A percentile compares a stretch with the other conserved stretches of the same genome.
phyloP scores from a whole-genome alignment of 1,284 basidiomycete species.

The Vanrija sp. region DNA sequence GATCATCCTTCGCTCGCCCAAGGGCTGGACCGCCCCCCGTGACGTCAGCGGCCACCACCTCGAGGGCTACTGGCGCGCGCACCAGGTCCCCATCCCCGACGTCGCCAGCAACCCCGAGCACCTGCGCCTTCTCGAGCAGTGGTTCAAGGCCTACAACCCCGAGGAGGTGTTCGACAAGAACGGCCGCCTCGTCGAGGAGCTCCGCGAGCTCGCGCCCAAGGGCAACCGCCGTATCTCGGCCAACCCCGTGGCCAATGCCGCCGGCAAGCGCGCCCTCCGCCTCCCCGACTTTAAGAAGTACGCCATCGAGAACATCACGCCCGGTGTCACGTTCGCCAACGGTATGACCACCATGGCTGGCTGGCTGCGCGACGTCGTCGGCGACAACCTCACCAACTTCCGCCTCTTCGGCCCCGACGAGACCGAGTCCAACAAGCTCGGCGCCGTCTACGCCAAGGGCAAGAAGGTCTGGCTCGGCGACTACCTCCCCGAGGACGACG shows the following conservation, averaged over 20 bases:
- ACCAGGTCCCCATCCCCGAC: constrained; percentile 66
- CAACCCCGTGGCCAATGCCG: constrained; percentile 48
- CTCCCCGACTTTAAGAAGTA: constrained; percentile 63
- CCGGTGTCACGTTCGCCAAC: constrained; percentile 24
- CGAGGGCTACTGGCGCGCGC: constrained; percentile 62
- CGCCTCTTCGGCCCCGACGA: constrained; percentile 85
- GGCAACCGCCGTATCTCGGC: constrained; percentile 29
- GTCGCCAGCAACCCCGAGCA: constrained; percentile 63
- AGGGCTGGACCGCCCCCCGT: constrained; percentile 71
- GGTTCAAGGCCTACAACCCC: constrained; percentile 66
- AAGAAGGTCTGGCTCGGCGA: constrained; percentile 9
- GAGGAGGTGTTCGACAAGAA: constrained; percentile 59
- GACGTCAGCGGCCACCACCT: constrained; percentile 62
- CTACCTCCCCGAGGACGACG: constrained; percentile 11
- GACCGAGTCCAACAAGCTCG: constrained; percentile 83
- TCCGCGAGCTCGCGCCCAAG: constrained; percentile 45
- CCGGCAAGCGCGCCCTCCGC: constrained; percentile 57
- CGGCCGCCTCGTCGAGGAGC: constrained; percentile 53
- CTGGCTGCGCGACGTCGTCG: constrained; percentile 52
- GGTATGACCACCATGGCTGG: constrained; percentile 30
- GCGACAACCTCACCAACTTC: constrained; percentile 66
- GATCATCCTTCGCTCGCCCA: constrained; percentile 75
- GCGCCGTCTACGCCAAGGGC: constrained; percentile 61
- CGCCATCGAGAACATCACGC: constrained; percentile 47
- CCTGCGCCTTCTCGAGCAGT: constrained; percentile 60